A percentile compares a stretch with the other conserved stretches of the same genome.
Evolutionary conservation across 257 asterid genomes (phyloP).

Genomic region (Leptodermis oblonga): DNA sequence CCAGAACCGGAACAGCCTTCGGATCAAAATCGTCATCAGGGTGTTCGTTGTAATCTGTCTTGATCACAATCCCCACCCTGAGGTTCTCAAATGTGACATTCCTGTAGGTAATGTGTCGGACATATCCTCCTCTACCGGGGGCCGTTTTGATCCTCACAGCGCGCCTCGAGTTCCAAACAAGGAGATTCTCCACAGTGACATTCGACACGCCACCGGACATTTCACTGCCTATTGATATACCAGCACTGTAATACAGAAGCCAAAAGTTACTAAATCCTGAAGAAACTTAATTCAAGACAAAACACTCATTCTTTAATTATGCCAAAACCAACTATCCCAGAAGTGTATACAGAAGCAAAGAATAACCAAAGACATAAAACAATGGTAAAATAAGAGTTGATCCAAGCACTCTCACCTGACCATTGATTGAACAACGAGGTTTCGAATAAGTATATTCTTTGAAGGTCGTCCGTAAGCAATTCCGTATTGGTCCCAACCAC

Average conservation of each 20-base stretch:
- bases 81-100: slow-evolving; percentile 71
- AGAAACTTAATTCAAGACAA: too few species aligned
- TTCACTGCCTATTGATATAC: slow-evolving; percentile 95
- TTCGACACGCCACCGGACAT: slow-evolving; percentile 98
- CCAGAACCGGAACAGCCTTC: slow-evolving; percentile 63
- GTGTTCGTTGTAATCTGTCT: slow-evolving; percentile 95
- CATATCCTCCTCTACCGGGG: slow-evolving; percentile 87
- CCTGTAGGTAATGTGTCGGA: slow-evolving; percentile 56
- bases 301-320: neutral
- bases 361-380: neutral
- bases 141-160: slow-evolving; percentile 96
- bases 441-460: slow-evolving; percentile 65
- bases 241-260: slow-evolving; percentile 55
- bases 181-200: slow-evolving; percentile 66
- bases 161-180: slow-evolving; percentile 82
- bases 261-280: neutral
- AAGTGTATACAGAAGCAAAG: neutral
- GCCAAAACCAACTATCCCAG: neutral
- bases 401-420: slow-evolving; percentile 56
- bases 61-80: slow-evolving; percentile 86
- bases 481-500: slow-evolving; percentile 99
- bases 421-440: slow-evolving; percentile 86
- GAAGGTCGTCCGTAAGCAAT: slow-evolving; percentile 73
- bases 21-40: slow-evolving; percentile 74
- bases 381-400: slow-evolving; percentile 7